Conservation (phyloP, 164 flowering plant genomes). For the Stephania japonica region DNA sequence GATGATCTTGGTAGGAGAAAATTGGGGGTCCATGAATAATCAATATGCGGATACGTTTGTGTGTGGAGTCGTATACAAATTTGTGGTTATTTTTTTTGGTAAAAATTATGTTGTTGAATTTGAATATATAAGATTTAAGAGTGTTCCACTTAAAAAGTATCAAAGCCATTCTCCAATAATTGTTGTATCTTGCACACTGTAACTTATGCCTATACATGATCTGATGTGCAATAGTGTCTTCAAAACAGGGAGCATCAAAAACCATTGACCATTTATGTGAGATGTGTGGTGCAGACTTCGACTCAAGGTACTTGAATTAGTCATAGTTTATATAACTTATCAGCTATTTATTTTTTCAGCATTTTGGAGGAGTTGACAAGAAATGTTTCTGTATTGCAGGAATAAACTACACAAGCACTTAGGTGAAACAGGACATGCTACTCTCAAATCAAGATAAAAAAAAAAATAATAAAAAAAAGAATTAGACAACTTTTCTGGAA, state of each 20-base stretch:
- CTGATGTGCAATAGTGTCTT: neutral
- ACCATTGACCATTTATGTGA: slow-evolving; percentile 48
- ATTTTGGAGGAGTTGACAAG: neutral
- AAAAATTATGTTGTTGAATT: neutral
- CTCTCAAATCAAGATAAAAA: slow-evolving; percentile 45
- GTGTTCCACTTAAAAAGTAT: neutral
- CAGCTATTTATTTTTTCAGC: too few relatives aligned
- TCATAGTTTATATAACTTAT: too few relatives aligned
- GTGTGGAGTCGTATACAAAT: too few relatives aligned
- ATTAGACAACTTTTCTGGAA: neutral
- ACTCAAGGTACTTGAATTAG: slow-evolving; percentile 51
- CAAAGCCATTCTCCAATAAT: neutral
- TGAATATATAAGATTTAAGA: too few relatives aligned
- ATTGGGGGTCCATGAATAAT: neutral
- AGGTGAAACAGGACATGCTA: slow-evolving; percentile 71
- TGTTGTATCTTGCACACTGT: neutral
- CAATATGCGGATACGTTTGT: neutral
- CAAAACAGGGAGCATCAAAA: slow-evolving; percentile 40
- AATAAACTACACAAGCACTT: slow-evolving; percentile 68
- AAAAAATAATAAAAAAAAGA: neutral
- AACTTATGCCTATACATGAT: neutral
- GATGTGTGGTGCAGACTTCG: slow-evolving; percentile 73
- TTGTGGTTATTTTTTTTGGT: too few relatives aligned
- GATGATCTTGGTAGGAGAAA: neutral
- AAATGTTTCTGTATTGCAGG: slow-evolving; percentile 32